Percentiles rank a stretch among this genome's conserved stretches.
phyloP scores from a whole-genome alignment of 768 basidiomycete genomes.

The Pulveroboletus ravenelii region DNA sequence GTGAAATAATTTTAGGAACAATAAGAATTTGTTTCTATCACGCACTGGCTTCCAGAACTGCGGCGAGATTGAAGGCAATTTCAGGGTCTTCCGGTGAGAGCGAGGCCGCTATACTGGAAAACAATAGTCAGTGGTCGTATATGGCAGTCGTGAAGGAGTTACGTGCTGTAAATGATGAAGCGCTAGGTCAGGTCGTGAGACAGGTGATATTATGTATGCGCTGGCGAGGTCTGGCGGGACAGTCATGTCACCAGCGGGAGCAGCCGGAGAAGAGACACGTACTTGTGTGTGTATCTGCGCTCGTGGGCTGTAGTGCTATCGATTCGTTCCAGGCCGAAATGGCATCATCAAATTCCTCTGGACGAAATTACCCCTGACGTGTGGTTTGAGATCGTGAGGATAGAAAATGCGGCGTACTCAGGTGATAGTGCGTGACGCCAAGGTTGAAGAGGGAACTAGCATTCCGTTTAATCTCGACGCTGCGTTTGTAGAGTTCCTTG shows the following conservation, averaged over 20 bases:
- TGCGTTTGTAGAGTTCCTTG: constrained; percentile 71
- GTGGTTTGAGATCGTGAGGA: constrained; percentile 12
- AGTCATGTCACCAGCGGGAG: constrained; percentile 19
- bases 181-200: constrained; percentile 80
- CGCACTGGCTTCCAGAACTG: constrained; percentile 85
- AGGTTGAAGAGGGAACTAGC: constrained; percentile 84
- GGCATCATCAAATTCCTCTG: constrained; percentile 86
- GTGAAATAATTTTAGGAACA: constrained; percentile 33
- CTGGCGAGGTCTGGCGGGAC: constrained; percentile 69
- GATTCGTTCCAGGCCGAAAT: constrained; percentile 85
- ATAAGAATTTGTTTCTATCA: constrained; percentile 29
- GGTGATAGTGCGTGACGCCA: constrained; percentile 85
- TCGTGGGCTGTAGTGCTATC: constrained; percentile 73
- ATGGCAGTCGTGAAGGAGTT: constrained; percentile 24
- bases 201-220: constrained; percentile 80
- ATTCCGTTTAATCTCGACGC: constrained; percentile 72
- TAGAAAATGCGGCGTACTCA: constrained; percentile 50
- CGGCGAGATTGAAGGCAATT: constrained; percentile 87
- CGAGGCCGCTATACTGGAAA: constrained; percentile 69
- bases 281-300: constrained; percentile 88
- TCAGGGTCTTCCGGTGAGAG: constrained; percentile 86
- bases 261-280: constrained; percentile 29
- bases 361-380: constrained; percentile 13
- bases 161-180: constrained; percentile 76
- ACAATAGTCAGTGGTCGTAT: constrained; percentile 31